Conservation (phyloP, 179 eudicot species). For the Gypsophila paniculata region DNA sequence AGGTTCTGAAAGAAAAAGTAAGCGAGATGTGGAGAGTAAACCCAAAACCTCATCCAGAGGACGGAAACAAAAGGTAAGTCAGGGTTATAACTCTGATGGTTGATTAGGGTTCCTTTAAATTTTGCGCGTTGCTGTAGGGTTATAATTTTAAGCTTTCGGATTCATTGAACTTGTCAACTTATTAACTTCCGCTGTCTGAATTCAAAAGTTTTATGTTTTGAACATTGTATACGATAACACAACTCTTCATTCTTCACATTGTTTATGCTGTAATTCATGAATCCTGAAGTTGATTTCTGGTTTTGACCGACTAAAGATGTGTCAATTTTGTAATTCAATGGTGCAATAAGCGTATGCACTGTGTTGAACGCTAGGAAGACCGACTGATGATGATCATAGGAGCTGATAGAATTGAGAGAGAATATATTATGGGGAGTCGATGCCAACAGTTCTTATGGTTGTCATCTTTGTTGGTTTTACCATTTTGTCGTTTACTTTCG, state of each 20-base stretch:
- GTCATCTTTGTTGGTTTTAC: neutral
- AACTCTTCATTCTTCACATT: neutral
- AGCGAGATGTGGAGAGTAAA: constrained; percentile 53
- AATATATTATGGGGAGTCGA: too few relatives aligned
- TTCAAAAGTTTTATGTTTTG: neutral
- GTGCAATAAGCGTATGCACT: neutral
- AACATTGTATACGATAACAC: neutral
- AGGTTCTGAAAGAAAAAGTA: constrained; percentile 41
- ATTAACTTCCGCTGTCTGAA: neutral
- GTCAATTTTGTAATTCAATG: neutral
- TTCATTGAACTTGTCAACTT: neutral
- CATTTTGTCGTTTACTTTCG: neutral
- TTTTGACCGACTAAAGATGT: neutral
- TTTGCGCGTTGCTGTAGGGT: neutral
- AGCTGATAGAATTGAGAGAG: neutral
- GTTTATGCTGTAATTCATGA: neutral
- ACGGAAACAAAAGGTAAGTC: constrained; percentile 68
- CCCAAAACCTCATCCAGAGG: constrained; percentile 56
- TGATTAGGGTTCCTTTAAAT: neutral
- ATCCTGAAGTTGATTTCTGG: neutral
- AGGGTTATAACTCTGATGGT: constrained; percentile 3
- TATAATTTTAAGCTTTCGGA: neutral
- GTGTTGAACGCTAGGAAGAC: neutral
- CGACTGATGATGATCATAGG: neutral
- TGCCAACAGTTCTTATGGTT: neutral